phyloP scores from a whole-genome alignment of 495 filamentous ascomycete species.

The Podospora pseudoanserina region DNA sequence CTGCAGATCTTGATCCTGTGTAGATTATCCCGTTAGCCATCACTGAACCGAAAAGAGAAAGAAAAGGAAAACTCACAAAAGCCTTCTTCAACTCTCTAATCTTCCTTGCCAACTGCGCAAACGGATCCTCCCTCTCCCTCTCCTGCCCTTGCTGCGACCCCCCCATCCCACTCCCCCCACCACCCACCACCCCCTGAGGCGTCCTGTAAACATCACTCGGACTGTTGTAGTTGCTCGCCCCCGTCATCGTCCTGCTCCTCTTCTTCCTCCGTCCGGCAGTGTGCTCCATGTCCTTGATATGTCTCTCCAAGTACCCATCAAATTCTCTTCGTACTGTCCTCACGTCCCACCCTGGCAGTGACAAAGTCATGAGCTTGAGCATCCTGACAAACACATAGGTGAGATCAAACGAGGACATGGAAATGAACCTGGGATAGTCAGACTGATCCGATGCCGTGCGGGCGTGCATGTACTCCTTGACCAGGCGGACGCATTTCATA shows the following conservation, averaged over 20 bases:
- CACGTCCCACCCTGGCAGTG: constrained; percentile 27
- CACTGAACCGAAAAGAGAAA: too few species aligned
- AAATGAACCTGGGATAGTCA: constrained; percentile 28
- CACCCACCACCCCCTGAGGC: not conserved
- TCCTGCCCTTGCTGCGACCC: constrained; percentile 2
- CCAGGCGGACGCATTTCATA: constrained; percentile 21
- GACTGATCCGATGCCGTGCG: constrained; percentile 13
- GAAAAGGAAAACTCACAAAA: constrained; percentile 11
- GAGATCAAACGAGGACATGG: constrained; percentile 27
- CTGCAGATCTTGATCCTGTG: constrained; percentile 16
- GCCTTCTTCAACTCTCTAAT: constrained; percentile 12
- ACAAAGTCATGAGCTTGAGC: constrained; percentile 28
- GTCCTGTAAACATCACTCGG: not conserved
- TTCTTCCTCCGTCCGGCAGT: constrained; percentile 15
- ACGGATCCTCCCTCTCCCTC: constrained; percentile 16
- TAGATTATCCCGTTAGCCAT: too few species aligned
- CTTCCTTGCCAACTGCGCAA: constrained; percentile 19
- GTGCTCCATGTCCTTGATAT: constrained; percentile 24
- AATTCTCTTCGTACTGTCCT: constrained; percentile 18
- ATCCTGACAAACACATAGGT: constrained; percentile 29
- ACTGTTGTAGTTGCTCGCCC: constrained; percentile 7
- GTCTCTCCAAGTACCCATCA: constrained; percentile 17
- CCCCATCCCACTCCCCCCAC: not conserved
- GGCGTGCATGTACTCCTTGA: constrained; percentile 21
- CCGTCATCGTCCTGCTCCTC: not conserved